Percentiles rank a stretch among this genome's conserved stretches.
phyloP scores from a whole-genome alignment of 306 rosid species.

The Styphnolobium japonicum region DNA sequence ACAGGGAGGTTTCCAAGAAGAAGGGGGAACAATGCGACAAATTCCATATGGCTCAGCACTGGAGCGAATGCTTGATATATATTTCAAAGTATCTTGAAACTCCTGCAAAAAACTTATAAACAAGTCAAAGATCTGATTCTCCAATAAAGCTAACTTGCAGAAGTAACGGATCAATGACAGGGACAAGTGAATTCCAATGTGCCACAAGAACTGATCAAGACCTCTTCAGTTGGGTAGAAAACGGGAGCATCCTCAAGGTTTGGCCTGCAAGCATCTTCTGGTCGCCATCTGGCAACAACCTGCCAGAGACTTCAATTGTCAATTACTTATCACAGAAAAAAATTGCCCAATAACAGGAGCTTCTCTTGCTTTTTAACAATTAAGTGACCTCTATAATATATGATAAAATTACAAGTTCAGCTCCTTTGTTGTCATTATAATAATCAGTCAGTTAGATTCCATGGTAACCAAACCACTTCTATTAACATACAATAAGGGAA shows the following conservation, averaged over 20 bases:
- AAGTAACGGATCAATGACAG: slow-evolving; percentile 18
- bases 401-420: not conserved
- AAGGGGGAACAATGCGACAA: slow-evolving; percentile 96
- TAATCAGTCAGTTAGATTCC: not conserved
- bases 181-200: slow-evolving; percentile 14
- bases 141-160: slow-evolving; percentile 13
- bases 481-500: slow-evolving; percentile 5
- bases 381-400: not conserved
- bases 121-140: slow-evolving; percentile 32
- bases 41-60: slow-evolving; percentile 90
- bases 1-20: slow-evolving; percentile 96
- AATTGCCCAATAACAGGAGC: not conserved
- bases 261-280: slow-evolving; percentile 70
- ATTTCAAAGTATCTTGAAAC: slow-evolving; percentile 83
- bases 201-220: slow-evolving; percentile 39
- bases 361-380: not conserved
- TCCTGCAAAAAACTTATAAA: slow-evolving; percentile 54
- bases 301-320: slow-evolving; percentile 40
- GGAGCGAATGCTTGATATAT: slow-evolving; percentile 77
- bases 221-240: slow-evolving; percentile 95
- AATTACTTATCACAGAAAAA: slow-evolving; percentile 26
- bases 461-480: slow-evolving; percentile 10
- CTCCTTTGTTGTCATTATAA: slow-evolving; percentile 7
- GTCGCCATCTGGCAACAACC: slow-evolving; percentile 95
- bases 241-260: slow-evolving; percentile 82